A percentile compares a stretch with the other conserved stretches of the same genome.
Evolutionary conservation across 1,284 basidiomycete species (phyloP).

Genomic region (Ustilago curta): DNA sequence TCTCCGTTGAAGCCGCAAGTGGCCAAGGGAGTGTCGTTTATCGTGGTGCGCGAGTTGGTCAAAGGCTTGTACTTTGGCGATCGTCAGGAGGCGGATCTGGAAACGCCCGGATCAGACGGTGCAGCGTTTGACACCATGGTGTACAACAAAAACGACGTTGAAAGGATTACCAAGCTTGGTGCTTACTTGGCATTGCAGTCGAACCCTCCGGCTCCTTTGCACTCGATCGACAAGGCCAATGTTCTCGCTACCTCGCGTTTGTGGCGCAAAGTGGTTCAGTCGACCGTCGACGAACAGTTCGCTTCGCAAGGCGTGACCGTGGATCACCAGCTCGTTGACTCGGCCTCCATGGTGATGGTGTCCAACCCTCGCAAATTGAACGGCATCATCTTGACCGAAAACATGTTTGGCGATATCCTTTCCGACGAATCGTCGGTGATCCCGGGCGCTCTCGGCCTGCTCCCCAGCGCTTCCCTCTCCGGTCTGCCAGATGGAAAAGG

Average conservation of each 20-base stretch:
- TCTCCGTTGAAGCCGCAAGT: conserved; percentile 93
- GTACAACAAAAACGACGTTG: conserved; percentile 90
- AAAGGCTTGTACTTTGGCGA: conserved; percentile 81
- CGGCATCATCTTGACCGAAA: conserved; percentile 75
- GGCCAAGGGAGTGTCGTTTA: conserved; percentile 87
- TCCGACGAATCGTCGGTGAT: conserved; percentile 97
- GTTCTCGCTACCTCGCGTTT: conserved; percentile 93
- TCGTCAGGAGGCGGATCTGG: conserved; percentile 81
- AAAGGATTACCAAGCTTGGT: conserved; percentile 94
- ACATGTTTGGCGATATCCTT: conserved; percentile 75
- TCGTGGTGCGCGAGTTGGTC: conserved; percentile 90
- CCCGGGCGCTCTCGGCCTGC: conserved; percentile 93
- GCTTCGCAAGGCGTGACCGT: conserved; percentile 57
- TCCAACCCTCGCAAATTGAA: conserved; percentile 92
- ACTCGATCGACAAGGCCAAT: conserved; percentile 98
- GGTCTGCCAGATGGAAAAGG: conserved; percentile 83
- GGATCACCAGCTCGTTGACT: conserved; percentile 86
- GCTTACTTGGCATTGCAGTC: conserved; percentile 86
- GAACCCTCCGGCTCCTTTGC: conserved; percentile 87
- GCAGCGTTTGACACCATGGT: conserved; percentile 75
- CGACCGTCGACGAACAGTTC: conserved; percentile 66
- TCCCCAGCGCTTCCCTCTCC: conserved; percentile 94
- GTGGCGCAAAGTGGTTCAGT: conserved; percentile 79
- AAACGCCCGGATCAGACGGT: conserved; percentile 59
- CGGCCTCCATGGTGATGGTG: conserved; percentile 96